Evolutionary conservation across 371 early-diverging fungal species (phyloP).

Genomic region (Catenaria anguillulae): DNA sequence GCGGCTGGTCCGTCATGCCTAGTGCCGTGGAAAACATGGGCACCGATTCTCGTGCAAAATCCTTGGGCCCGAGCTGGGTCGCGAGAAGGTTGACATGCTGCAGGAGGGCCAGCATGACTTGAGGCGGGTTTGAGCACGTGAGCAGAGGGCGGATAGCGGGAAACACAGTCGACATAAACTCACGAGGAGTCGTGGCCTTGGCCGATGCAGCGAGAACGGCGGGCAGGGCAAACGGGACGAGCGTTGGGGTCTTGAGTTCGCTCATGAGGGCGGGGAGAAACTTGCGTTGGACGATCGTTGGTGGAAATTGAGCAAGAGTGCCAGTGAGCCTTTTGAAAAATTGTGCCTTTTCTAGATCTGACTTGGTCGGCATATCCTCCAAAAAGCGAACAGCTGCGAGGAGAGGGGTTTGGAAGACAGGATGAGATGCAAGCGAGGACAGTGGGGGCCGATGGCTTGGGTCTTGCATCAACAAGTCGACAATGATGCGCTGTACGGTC

Average conservation of each 20-base stretch:
- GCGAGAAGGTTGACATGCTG: constrained; percentile 25
- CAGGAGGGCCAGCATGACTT: constrained; percentile 43
- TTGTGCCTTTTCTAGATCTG: constrained; percentile 55
- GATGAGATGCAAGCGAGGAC: constrained; percentile 42
- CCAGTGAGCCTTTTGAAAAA: constrained; percentile 61
- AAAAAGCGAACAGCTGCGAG: constrained; percentile 64
- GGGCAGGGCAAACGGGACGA: constrained; percentile 58
- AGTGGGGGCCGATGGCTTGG: constrained; percentile 45
- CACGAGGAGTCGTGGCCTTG: constrained; percentile 28
- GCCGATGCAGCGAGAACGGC: constrained; percentile 51
- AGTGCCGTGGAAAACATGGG: background rate
- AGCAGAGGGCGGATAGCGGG: constrained; percentile 50
- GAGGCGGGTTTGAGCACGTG: constrained; percentile 40
- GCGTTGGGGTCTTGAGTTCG: constrained; percentile 51
- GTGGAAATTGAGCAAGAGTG: constrained; percentile 56
- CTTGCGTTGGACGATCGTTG: constrained; percentile 18
- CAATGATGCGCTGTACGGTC: constrained; percentile 17
- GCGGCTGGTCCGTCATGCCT: background rate
- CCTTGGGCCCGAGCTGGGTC: background rate
- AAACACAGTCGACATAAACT: constrained; percentile 44
- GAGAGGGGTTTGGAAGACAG: constrained; percentile 61
- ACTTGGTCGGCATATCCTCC: constrained; percentile 53
- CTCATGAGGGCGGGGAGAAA: constrained; percentile 55
- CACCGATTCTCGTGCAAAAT: background rate
- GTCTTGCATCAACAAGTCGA: constrained; percentile 32